Evolutionary conservation across 164 flowering plant genomes (phyloP).

Genomic region (Stephania yunnanensis): DNA sequence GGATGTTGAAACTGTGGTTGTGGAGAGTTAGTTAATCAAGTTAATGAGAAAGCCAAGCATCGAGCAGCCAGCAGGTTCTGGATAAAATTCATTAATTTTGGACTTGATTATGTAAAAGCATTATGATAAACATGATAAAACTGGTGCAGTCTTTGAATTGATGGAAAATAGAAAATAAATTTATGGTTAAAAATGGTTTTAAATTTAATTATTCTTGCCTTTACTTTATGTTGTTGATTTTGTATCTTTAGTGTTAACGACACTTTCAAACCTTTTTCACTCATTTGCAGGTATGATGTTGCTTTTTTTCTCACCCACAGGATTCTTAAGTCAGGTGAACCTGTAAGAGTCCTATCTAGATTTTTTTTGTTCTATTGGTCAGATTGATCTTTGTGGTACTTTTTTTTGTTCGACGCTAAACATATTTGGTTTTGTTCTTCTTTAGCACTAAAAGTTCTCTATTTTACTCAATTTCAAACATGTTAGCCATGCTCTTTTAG

Average conservation of each 20-base stretch:
- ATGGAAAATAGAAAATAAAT: too few species aligned
- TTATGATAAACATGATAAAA: too few species aligned
- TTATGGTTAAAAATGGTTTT: too few species aligned
- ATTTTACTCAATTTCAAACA: not conserved
- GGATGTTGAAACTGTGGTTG: too few species aligned
- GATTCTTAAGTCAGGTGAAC: slow-evolving; percentile 59
- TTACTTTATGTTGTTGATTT: not conserved
- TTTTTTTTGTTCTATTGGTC: not conserved
- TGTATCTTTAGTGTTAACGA: not conserved
- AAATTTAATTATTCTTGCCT: not conserved
- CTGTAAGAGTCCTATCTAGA: slow-evolving; percentile 45
- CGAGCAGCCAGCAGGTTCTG: too few species aligned
- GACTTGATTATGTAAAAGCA: too few species aligned
- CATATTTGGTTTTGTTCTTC: not conserved
- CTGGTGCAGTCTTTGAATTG: too few species aligned
- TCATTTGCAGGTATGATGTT: slow-evolving; percentile 80
- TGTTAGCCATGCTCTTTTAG: not conserved
- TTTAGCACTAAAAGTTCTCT: not conserved
- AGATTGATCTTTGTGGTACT: not conserved
- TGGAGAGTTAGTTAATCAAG: too few species aligned
- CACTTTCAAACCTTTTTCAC: not conserved
- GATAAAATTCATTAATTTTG: too few species aligned
- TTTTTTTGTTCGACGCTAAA: not conserved
- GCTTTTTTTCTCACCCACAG: slow-evolving; percentile 56
- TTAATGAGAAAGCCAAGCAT: too few species aligned